Evolutionary conservation across 2,329 filamentous ascomycete genomes (phyloP), one percentile per base, ranked within the genome.

Genomic region (Microdochium nivale): DNA sequence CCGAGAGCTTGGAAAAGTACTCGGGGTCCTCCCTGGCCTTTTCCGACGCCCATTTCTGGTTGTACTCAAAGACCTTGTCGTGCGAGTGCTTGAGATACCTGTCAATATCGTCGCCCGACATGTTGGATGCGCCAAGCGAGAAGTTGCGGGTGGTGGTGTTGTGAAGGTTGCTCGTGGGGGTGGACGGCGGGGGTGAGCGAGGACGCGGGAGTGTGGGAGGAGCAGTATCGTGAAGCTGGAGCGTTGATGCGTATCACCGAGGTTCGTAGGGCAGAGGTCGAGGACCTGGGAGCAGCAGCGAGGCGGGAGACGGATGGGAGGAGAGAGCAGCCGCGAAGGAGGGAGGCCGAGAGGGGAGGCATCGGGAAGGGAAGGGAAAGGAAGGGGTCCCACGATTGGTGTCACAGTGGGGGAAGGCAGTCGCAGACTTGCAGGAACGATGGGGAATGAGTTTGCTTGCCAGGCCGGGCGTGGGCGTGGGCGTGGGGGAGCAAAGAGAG

Each of bases 61-160:
- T 88, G 74, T 81, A 79, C 58, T 85, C 79, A 60, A 88, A 88
- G 61, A 88, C 78, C 54, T 77, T 75, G 61, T 85, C 80, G 67
- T 88, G 84, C 60, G 74, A 77, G 70, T 84, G 72, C 68, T 78
- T 69, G 54, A 86, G 77, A 64, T 86, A 85, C 55, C 68, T 66
- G 56, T 68, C 66, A 56, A 79, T 72, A 53, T 78, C 73, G 27
- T 70, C 54, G 25, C 69, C 62, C 32, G 65, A 59, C 67, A 68
- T 69, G 52, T 49, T 61, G 59, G 24, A 7, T 23, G 46, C 24
- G 19, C 11, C 23, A n/a, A 37, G 27, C 3, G 48, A 37, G 24
- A 9, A 25, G 30, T 23, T 43, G 48, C 23, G 48, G 48, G 40
- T 44, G 40, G 16, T 44, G 16, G 5, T 30, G 27, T n/a, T n/a